Evolutionary conservation across 768 basidiomycete species (phyloP), one percentile per base, ranked within the genome.

Genomic region (Tylopilus rubrobrunneus): DNA sequence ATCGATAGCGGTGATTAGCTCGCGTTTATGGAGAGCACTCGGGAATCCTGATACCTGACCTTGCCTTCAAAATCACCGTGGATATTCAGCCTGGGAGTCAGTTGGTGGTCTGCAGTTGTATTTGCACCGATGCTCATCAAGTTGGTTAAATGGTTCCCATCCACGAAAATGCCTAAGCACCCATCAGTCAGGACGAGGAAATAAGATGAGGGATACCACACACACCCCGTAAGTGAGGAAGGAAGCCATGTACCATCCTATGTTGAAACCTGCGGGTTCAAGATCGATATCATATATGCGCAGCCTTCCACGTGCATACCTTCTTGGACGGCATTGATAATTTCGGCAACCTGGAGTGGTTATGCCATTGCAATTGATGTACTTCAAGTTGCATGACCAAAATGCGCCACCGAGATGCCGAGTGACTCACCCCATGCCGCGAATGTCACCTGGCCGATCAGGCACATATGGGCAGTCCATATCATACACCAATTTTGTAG

Each of bases 71-170:
- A 60, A 23, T 57, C 60, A 3, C 64, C 56, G 7, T 66, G 64
- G n/a, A 50, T 63, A 31, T 55, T 60, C 0, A 65, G 48, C 9
- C 64, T 57, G 0, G 57, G 52, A 37, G 54, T 52, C 37, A 52
- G 34, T 28, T 51, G 17, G 31, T 10, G 33, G 0, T 55, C 23
- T 15, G 40, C 46, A 8, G 63, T 64, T 10, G 50, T 45, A 19
- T 66, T 64, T 45, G 53, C 58, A 50, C 58, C 62, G 17, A 64
- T 64, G 46, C 49, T 56, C 60, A 64, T 64, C 49, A 65, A 48
- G 12, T 65, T 65, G 11, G 63, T 64, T 49, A 66, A 48, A 28
- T 60, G 61, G n/a, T 66, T 66, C 6, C 63, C 63, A 17, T 64
- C 63, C 2, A 66, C 61, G 19, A 66, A 21, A 64, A 64, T 33